Conservation (phyloP, 2,329 filamentous ascomycete species). For the Epichloe elymi region DNA sequence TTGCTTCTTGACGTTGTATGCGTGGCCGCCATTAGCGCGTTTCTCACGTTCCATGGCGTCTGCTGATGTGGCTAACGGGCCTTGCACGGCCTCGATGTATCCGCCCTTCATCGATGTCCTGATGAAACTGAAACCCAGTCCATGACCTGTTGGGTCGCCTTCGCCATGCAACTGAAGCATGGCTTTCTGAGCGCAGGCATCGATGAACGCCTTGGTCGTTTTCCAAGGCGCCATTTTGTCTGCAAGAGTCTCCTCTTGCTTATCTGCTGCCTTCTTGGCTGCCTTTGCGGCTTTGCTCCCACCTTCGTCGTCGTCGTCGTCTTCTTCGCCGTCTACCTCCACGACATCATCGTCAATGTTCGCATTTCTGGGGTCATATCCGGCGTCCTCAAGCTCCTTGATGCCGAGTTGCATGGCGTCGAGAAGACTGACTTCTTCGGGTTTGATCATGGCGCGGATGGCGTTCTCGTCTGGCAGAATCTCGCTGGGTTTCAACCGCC, state of each 20-base stretch:
- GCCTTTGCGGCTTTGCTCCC: constrained; percentile 25
- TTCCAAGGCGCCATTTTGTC: constrained; percentile 92
- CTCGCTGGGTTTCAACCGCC: constrained; percentile 65
- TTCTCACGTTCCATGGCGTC: constrained; percentile 81
- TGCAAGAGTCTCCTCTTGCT: constrained; percentile 58
- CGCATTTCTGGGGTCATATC: constrained; percentile 57
- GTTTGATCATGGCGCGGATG: constrained; percentile 80
- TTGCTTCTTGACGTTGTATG: constrained; percentile 93
- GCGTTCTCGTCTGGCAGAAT: constrained; percentile 65
- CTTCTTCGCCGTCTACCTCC: constrained; percentile 47
- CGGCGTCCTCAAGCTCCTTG: constrained; percentile 81
- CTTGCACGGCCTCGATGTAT: constrained; percentile 68
- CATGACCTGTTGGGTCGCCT: constrained; percentile 86
- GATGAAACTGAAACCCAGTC: constrained; percentile 92
- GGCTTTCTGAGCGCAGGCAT: constrained; percentile 86
- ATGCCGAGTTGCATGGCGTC: constrained; percentile 95
- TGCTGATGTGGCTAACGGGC: constrained; percentile 52
- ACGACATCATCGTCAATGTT: constrained; percentile 52
- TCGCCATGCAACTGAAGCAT: constrained; percentile 94
- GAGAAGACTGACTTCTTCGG: constrained; percentile 86
- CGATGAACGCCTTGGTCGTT: constrained; percentile 89
- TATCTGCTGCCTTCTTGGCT: constrained; percentile 31
- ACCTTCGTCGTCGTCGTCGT: constrained; percentile 32
- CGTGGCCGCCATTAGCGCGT: constrained; percentile 82
- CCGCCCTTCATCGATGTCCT: constrained; percentile 98